Evolutionary conservation across 2,329 filamentous ascomycete genomes (phyloP).

Genomic region (Ascochyta fabae): DNA sequence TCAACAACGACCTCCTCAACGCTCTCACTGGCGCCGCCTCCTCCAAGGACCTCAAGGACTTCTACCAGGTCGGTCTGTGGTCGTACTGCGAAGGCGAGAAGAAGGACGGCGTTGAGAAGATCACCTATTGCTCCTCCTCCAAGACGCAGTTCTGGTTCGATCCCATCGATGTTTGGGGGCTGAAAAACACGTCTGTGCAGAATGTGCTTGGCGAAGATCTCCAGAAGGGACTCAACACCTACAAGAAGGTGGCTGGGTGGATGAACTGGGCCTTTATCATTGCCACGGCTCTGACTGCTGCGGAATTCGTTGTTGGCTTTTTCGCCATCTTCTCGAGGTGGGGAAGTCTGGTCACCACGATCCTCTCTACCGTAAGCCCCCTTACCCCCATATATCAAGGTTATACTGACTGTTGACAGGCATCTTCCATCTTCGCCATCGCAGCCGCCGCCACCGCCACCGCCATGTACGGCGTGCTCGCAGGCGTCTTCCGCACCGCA

Average conservation of each 20-base stretch:
- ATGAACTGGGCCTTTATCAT: conserved; percentile 82
- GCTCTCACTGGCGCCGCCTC: conserved; percentile 49
- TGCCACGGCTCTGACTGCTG: conserved; percentile 70
- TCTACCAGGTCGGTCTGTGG: conserved; percentile 85
- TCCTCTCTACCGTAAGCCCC: conserved; percentile 71
- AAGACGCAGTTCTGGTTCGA: conserved; percentile 79
- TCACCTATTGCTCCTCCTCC: conserved; percentile 70
- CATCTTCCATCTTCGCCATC: conserved; percentile 63
- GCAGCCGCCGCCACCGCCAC: conserved; percentile 76
- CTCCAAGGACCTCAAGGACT: conserved; percentile 65
- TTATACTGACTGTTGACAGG: conserved; percentile 47
- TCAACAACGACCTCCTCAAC: conserved; percentile 49
- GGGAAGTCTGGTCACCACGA: conserved; percentile 81
- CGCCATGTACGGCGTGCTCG: conserved; percentile 72
- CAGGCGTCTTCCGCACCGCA: conserved; percentile 69
- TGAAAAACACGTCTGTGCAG: conserved; percentile 62
- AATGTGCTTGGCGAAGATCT: conserved; percentile 69
- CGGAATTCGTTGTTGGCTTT: conserved; percentile 78
- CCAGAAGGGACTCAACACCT: conserved; percentile 71
- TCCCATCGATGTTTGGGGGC: conserved; percentile 68
- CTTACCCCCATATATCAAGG: conserved; percentile 22
- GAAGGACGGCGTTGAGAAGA: conserved; percentile 56
- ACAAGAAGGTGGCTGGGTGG: conserved; percentile 78
- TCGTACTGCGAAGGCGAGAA: conserved; percentile 77
- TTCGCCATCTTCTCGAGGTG: conserved; percentile 83